Evolutionary conservation across 768 basidiomycete genomes (phyloP), one percentile per base, ranked within the genome.

Genomic region (Fistulinella prunicolor): DNA sequence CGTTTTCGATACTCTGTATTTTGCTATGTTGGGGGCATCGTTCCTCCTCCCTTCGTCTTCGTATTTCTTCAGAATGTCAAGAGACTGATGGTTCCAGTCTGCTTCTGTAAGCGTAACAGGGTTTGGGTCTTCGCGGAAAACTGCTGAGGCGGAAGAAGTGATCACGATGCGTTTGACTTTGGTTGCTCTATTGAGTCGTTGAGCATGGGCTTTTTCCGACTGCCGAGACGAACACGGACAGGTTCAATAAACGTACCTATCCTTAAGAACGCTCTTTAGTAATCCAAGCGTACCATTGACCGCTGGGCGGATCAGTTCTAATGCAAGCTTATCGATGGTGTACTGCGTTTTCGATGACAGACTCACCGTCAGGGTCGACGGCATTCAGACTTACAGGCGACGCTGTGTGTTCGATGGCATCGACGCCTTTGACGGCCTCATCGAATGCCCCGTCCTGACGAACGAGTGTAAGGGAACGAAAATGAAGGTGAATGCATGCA

Each of bases 341-440:
- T n/a, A 26, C 9, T 17, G 24, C 16, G 34, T n/a, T n/a, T n/a
- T n/a, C n/a, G n/a, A n/a, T n/a, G n/a, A n/a, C n/a, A n/a, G n/a
- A n/a, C 44, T 34, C 32, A 63, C 73, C 71, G 23, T 71, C 58
- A 3, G 77, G 76, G 34, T 81, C 73, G n/a, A 71, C 67, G 1
- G 69, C 73, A 1, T 74, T 66, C 21, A 70, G 51, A 45, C 75
- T 68, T 57, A 82, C 74, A 1, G 86, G 86, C 1, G 85, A 86
- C 0, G 85, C 85, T 4, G 74, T 80, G 57, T 89, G 88, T 30
- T 71, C 75, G 42, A 93, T 79, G 0, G 77, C 90, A 49, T 88
- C 82, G 8, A 91, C 81, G 1, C 77, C 87, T 62, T 82, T 79
- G 49, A 91, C 85, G 0, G 82, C 88, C 42, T 88, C 81, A 60